Base-by-base conservation (phyloP, 1,284 basidiomycete genomes). In the Papiliotrema nemorosa region DNA sequence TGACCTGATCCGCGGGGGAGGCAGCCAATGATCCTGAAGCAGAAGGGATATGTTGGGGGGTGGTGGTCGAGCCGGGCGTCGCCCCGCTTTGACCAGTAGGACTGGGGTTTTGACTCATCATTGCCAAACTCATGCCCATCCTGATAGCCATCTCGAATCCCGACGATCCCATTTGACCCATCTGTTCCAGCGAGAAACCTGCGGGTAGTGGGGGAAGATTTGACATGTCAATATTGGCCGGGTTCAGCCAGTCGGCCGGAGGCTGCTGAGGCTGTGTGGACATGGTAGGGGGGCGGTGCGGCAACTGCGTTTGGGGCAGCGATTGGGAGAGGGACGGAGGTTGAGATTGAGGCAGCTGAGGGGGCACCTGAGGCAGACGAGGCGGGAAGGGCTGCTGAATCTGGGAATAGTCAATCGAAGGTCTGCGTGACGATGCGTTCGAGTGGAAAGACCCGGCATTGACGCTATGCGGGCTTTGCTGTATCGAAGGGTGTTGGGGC, bases 81-180 rank as follows among this genome's bases (percentile, higher is more conserved):
- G 16, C 22, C 20, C 33, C 16, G 14, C 12, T 5, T 12, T 14
- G 40, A 10, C 20, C 20, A 7, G 44, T 21, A 14, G 33, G 10
- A 12, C 13, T 7, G 6, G 51, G 40, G 31, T 62, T 60, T 39
- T 63, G 60, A 12, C 60, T 62, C 27, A 69, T 33, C 70, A 76
- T 72, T 3, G 72, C 75, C 21, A 76, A 70, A 3, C 70, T 68
- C 71, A 76, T 75, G 1, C 75, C 75, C 60, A 76, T 67, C n/a
- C 75, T 55, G 31, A 76, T 74, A 7, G 75, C 75, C 69, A 75
- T 70, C 37, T 75, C 72, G n/a, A 76, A 50, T 1, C 71, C 70
- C 2, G 65, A 67, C 34, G 60, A 60, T 7, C 71, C 72, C 43
- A 66, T 68, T 47, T 74, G 67, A 0, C 69, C 59, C 20, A 75